Evolutionary conservation across 2,329 filamentous ascomycete genomes (phyloP).

Genomic region (Claviceps pusilla): DNA sequence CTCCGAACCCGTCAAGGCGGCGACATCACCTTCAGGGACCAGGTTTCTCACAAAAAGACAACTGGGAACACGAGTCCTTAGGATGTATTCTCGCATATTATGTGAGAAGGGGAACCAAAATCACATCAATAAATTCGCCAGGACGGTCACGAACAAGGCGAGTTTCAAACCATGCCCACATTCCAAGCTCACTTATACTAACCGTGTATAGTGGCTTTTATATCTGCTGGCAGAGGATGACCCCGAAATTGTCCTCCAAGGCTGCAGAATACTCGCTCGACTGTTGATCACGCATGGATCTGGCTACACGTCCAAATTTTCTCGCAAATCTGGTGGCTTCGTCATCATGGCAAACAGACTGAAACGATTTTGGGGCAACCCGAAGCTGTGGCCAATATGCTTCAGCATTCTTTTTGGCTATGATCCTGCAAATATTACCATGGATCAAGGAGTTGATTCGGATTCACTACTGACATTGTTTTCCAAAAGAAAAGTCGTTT

Average conservation of each 20-base stretch:
- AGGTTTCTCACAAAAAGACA: slow-evolving; percentile 47
- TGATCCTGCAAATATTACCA: slow-evolving; percentile 61
- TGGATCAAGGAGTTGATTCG: slow-evolving; percentile 59
- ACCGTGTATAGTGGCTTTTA: slow-evolving; percentile 56
- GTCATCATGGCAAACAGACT: slow-evolving; percentile 68
- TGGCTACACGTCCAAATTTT: slow-evolving; percentile 72
- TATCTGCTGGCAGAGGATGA: slow-evolving; percentile 83
- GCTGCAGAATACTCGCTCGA: slow-evolving; percentile 68
- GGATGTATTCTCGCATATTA: slow-evolving; percentile 62
- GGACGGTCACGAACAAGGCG: slow-evolving; percentile 89
- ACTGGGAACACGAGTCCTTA: slow-evolving; percentile 59
- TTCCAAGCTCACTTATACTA: background rate
- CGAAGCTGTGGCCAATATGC: slow-evolving; percentile 72
- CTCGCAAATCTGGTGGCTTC: slow-evolving; percentile 72
- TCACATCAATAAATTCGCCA: slow-evolving; percentile 75
- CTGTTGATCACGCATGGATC: slow-evolving; percentile 71
- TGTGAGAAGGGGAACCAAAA: slow-evolving; percentile 55
- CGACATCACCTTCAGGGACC: slow-evolving; percentile 15
- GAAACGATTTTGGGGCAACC: slow-evolving; percentile 76
- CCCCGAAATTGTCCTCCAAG: slow-evolving; percentile 64
- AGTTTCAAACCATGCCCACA: slow-evolving; percentile 7
- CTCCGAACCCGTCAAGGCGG: slow-evolving; percentile 18
- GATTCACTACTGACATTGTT: slow-evolving; percentile 63
- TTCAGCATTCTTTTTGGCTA: slow-evolving; percentile 78
- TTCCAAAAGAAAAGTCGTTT: slow-evolving; percentile 49